Evolutionary conservation across 2,329 filamentous ascomycete genomes (phyloP), one percentile per base, ranked within the genome.

Genomic region (Stachybotrys chartarum): DNA sequence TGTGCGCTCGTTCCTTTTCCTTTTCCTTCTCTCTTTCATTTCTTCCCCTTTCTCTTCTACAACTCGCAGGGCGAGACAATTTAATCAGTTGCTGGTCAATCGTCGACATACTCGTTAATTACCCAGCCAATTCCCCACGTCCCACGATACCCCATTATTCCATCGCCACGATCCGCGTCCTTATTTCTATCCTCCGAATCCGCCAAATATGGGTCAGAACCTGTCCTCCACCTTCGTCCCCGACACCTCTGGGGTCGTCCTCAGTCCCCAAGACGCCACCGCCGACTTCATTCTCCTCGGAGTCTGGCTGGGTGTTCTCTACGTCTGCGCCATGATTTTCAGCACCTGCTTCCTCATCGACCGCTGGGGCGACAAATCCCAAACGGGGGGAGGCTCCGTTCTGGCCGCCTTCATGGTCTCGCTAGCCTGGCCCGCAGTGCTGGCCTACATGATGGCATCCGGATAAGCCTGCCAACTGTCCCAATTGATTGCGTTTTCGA

Each of bases 241-340:
- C 44, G 72, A 75, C 64, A 72, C 67, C 42, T 74, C 71, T 50
- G 64, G 60, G 53, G 65, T 62, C 50, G 61, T 65, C 52, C 64
- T 73, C 57, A 65, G 66, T 47, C 63, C 65, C 2, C 10, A 60
- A 17, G 74, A 76, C 54, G 55, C 58, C 39, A 32, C 50, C 42
- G 58, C 66, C 45, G 64, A 65, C 59, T 66, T 73, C 53, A 58
- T 70, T 35, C 57, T 75, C 56, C 68, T 59, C 51, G 53, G 69
- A 51, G 60, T 69, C 57, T 76, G 73, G 72, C 64, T 55, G 7
- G 53, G 62, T 30, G 64, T 66, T 5, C 56, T 73, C 44, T 75
- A 76, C 63, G 65, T 54, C 52, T 68, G 70, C 57, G 72, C 68
- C 64, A 73, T 74, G 66, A 71, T 76, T 61, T 75, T 69, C 60